Conservation (phyloP, 1,284 basidiomycete genomes). For the Ceratobasidium sp. region DNA sequence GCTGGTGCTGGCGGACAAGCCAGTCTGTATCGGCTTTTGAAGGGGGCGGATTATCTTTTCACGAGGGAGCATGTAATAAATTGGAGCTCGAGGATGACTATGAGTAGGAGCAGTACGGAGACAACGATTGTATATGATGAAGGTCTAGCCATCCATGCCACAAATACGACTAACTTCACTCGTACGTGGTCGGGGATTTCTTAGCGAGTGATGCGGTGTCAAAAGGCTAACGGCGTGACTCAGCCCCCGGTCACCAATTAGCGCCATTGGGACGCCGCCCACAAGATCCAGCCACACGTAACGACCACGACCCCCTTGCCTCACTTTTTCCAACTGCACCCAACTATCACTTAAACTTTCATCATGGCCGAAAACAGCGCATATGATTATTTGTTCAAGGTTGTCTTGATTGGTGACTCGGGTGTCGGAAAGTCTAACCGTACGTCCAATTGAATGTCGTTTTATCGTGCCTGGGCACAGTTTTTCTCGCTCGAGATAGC, state of each 20-base stretch:
- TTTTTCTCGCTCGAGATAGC: neutral
- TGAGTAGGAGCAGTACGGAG: too few species aligned
- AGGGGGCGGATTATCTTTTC: too few species aligned
- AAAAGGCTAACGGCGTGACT: neutral
- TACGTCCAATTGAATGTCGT: slow-evolving; percentile 47
- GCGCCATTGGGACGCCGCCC: slow-evolving; percentile 21
- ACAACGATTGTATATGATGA: too few species aligned
- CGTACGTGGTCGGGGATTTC: too few species aligned
- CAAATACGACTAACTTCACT: too few species aligned
- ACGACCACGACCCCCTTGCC: slow-evolving; percentile 3
- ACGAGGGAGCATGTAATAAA: too few species aligned
- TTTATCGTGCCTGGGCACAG: neutral
- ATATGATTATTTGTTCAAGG: slow-evolving; percentile 97
- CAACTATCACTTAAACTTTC: neutral
- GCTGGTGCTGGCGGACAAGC: too few species aligned
- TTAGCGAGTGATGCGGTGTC: too few species aligned
- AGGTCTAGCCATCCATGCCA: too few species aligned
- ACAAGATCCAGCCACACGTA: slow-evolving; percentile 23
- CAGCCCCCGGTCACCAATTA: slow-evolving; percentile 13
- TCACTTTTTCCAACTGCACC: slow-evolving; percentile 13
- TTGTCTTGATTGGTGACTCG: slow-evolving; percentile 98
- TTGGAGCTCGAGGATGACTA: too few species aligned
- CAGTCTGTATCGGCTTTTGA: too few species aligned
- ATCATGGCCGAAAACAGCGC: slow-evolving; percentile 87
- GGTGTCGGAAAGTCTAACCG: slow-evolving; percentile 90